Evolutionary conservation across 495 filamentous ascomycete genomes (phyloP).

Genomic region (Immersiella caudata): DNA sequence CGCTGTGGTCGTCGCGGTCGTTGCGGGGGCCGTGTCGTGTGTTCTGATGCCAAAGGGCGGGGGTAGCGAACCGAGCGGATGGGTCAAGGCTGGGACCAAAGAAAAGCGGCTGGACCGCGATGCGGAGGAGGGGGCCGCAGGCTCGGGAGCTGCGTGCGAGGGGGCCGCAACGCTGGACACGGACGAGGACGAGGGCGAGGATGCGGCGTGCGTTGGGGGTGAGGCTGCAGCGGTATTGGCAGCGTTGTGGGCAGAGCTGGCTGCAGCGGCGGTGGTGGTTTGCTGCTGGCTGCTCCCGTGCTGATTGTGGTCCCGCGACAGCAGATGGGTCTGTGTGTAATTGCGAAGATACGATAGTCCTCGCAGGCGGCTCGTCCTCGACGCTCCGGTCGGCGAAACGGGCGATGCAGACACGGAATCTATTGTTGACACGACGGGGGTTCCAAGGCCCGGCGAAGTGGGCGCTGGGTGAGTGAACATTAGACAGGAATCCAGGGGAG

Average conservation of each 20-base stretch:
- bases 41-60: slow-evolving; percentile 16
- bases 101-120: slow-evolving; percentile 34
- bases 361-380: slow-evolving; percentile 64
- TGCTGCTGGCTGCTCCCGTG: slow-evolving; percentile 22
- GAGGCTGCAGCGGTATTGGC: slow-evolving; percentile 3
- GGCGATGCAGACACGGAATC: slow-evolving; percentile 48
- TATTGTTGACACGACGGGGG: slow-evolving; percentile 44
- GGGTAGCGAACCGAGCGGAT: slow-evolving; percentile 30
- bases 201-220: neutral
- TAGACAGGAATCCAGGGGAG: slow-evolving; percentile 28
- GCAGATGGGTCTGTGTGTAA: slow-evolving; percentile 68
- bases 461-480: slow-evolving; percentile 61
- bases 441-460: slow-evolving; percentile 45
- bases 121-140: slow-evolving; percentile 26
- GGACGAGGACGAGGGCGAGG: slow-evolving; percentile 8
- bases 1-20: slow-evolving; percentile 12
- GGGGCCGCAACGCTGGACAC: slow-evolving; percentile 30
- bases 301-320: slow-evolving; percentile 51
- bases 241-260: slow-evolving; percentile 8
- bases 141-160: slow-evolving; percentile 19
- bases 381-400: slow-evolving; percentile 42
- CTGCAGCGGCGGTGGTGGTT: slow-evolving; percentile 4
- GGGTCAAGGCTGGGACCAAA: slow-evolving; percentile 29
- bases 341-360: slow-evolving; percentile 74
- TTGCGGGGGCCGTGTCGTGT: slow-evolving; percentile 7